A percentile compares a stretch with the other conserved stretches of the same genome.
Conservation (phyloP, 139 green algal species). For the Chlorella sp. region DNA sequence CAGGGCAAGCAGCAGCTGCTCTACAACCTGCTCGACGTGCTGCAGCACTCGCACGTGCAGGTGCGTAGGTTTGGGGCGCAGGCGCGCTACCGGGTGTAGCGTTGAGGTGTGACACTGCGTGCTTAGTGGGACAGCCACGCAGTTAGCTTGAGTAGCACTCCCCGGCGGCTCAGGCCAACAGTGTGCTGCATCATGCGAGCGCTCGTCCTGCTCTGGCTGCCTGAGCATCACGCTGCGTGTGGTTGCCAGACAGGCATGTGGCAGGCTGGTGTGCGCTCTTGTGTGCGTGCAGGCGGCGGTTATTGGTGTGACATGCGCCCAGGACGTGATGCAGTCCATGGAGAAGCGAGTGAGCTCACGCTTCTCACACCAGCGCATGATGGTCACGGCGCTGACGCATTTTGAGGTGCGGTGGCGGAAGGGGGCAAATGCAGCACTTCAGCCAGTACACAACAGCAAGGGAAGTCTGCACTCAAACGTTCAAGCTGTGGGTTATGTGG, state of each 20-base stretch:
- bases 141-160: too few relatives aligned
- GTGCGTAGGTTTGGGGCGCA: too few relatives aligned
- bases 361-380: slow-evolving; percentile 53
- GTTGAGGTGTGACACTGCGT: too few relatives aligned
- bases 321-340: slow-evolving; percentile 69
- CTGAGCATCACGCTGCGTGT: too few relatives aligned
- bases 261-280: too few relatives aligned
- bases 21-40: slow-evolving; percentile 81
- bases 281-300: slow-evolving; percentile 53
- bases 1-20: slow-evolving; percentile 59
- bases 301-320: slow-evolving; percentile 49
- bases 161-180: too few relatives aligned
- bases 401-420: neutral
- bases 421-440: neutral
- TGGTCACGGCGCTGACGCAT: slow-evolving; percentile 4
- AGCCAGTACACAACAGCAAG: neutral
- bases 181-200: too few relatives aligned
- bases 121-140: too few relatives aligned
- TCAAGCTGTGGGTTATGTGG: neutral
- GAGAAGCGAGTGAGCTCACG: slow-evolving; percentile 78
- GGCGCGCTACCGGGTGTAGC: too few relatives aligned
- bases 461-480: neutral
- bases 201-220: too few relatives aligned
- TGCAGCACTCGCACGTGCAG: slow-evolving; percentile 38
- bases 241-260: too few relatives aligned